Evolutionary conservation across 257 asterid genomes (phyloP), one percentile per base, ranked within the genome.

Genomic region (Craterostigma plantagineum): DNA sequence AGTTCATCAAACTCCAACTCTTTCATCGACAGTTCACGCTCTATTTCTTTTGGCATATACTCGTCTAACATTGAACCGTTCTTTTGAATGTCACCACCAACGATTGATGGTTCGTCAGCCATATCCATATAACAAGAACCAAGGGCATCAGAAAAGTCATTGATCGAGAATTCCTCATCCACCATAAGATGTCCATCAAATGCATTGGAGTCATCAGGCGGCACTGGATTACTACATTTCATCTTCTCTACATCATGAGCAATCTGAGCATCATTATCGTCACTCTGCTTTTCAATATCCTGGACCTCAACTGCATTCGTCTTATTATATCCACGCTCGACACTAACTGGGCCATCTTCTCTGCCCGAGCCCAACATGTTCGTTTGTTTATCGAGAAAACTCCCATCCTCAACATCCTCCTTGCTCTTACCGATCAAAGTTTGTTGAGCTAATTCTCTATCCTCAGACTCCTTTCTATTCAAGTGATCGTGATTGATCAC

Each of bases 1-100:
- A 82, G 65, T 46, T 77, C 62, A 72, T 76, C 77, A 56, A 82
- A 51, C 59, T 82, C 95, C 71, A 53, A 56, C 71, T 74, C 91
- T 66, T 73, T 78, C 66, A 57, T 53, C 60, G 37, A 72, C 69
- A 82, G 53, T 27, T 68, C 77, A 52, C 60, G 72, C 57, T 66
- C 86, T 47, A 59, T 46, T 52, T 53, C 73, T 58, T 57, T 62
- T 0, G 23, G 34, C 11, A 52, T 18, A 54, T 54, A 52, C 52
- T 57, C 66, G 49, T 50, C 64, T 35, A 46, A 57, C 53, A 11
- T 43, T 38, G 54, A 23, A 30, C 8, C 64, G 41, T 56, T 54
- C 33, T 60, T 65, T 45, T 51, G 48, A 48, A 18, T 11, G 38
- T 49, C 45, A 45, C 61, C 60, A 48, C 48, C 57, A 34, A 37